phyloP scores from a whole-genome alignment of 2,329 filamentous ascomycete species.

The Onygena corvina region DNA sequence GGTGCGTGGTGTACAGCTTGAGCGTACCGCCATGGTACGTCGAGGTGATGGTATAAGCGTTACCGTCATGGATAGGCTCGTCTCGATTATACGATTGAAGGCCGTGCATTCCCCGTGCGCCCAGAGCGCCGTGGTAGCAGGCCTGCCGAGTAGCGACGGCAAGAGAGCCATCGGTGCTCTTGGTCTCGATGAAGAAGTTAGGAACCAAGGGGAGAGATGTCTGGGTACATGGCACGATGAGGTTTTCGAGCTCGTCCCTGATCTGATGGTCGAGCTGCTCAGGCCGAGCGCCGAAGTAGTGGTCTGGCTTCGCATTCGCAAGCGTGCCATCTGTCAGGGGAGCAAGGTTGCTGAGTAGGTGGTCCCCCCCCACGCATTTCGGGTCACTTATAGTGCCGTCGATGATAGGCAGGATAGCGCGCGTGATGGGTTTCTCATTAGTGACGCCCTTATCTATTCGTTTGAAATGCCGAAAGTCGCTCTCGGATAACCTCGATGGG shows the following conservation, averaged over 20 bases:
- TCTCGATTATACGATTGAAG: constrained; percentile 28
- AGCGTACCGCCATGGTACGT: constrained; percentile 11
- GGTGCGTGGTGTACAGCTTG: constrained; percentile 11
- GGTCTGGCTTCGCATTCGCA: constrained; percentile 21
- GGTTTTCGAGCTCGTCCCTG: constrained; percentile 17
- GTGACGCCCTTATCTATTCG: constrained; percentile 19
- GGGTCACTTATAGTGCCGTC: constrained; percentile 12
- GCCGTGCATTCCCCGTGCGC: constrained; percentile 29
- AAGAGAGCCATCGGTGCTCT: constrained; percentile 25
- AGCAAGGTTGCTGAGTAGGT: constrained; percentile 27
- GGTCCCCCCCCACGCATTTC: constrained; percentile 16
- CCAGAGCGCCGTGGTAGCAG: constrained; percentile 29
- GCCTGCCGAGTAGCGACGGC: constrained; percentile 27
- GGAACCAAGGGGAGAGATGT: constrained; percentile 8
- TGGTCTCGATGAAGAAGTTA: constrained; percentile 33
- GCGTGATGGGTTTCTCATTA: constrained; percentile 28
- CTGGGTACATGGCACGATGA: constrained; percentile 22
- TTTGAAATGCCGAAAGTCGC: constrained; percentile 23
- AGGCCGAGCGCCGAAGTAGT: constrained; percentile 23
- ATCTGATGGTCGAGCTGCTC: constrained; percentile 22
- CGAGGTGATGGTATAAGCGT: too few species aligned
- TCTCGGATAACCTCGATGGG: constrained; percentile 24
- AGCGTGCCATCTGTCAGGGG: constrained; percentile 23
- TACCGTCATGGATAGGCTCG: constrained; percentile 26
- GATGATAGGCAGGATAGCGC: constrained; percentile 26